Evolutionary conservation across 2,329 filamentous ascomycete species (phyloP).

Genomic region (Pyrenophora teres): DNA sequence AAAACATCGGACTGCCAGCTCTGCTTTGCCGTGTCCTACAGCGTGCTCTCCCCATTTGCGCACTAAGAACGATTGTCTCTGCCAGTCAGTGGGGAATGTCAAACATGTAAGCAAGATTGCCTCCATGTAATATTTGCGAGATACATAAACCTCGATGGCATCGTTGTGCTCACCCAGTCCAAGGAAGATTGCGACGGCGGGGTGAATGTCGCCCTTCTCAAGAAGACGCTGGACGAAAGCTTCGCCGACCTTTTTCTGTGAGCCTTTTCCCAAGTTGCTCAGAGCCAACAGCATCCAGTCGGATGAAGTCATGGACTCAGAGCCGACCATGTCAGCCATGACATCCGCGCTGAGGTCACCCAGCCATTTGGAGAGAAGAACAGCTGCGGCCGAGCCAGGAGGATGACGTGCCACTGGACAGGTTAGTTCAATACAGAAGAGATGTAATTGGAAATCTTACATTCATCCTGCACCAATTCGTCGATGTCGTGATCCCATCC

Average conservation of each 20-base stretch:
- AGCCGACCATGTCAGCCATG: slow-evolving; percentile 73
- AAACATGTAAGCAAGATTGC: slow-evolving; percentile 86
- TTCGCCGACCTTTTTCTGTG: slow-evolving; percentile 87
- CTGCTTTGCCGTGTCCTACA: slow-evolving; percentile 82
- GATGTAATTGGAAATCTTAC: slow-evolving; percentile 46
- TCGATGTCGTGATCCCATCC: slow-evolving; percentile 89
- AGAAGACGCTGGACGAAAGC: slow-evolving; percentile 89
- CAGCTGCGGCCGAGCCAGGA: slow-evolving; percentile 73
- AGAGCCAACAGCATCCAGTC: slow-evolving; percentile 97
- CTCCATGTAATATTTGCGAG: slow-evolving; percentile 89
- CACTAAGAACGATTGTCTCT: slow-evolving; percentile 83
- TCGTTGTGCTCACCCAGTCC: slow-evolving; percentile 92
- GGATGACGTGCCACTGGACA: slow-evolving; percentile 68
- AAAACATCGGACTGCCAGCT: slow-evolving; percentile 90
- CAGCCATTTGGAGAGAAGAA: slow-evolving; percentile 90
- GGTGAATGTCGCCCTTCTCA: slow-evolving; percentile 87
- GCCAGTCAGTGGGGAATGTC: slow-evolving; percentile 84
- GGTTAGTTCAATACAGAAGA: slow-evolving; percentile 18
- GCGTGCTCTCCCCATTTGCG: slow-evolving; percentile 95
- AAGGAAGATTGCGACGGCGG: slow-evolving; percentile 88
- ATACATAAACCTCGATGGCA: slow-evolving; percentile 94
- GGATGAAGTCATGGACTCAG: slow-evolving; percentile 85
- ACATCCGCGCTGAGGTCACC: slow-evolving; percentile 82
- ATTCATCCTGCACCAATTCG: slow-evolving; percentile 81
- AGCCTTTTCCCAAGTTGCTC: slow-evolving; percentile 76